These are phyloP conservation scores for Psilocybe sp. DNA, from an alignment of 768 basidiomycete genomes.

Conservation along the genomic window DNA sequence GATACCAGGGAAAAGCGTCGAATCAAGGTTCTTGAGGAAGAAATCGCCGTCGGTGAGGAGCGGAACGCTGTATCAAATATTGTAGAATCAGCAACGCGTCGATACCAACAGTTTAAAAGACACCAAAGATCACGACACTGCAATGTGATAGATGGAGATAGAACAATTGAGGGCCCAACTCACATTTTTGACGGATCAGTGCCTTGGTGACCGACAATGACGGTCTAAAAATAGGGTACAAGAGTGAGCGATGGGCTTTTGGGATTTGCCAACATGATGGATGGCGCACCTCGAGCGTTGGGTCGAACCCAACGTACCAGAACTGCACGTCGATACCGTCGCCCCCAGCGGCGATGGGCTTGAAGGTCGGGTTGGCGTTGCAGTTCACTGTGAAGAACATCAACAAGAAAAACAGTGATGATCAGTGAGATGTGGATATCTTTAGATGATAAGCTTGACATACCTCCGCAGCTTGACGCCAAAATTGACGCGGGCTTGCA, in stretches of 20 bases:
- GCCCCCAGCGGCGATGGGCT: constrained; percentile 48
- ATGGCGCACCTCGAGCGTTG: constrained; percentile 25
- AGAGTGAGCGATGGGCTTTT: background rate
- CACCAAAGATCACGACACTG: background rate
- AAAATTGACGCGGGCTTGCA: too few relatives aligned
- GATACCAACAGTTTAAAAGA: too few relatives aligned
- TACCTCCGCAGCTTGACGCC: too few relatives aligned
- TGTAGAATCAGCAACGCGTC: too few relatives aligned
- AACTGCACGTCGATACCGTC: constrained; percentile 39
- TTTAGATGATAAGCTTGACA: too few relatives aligned
- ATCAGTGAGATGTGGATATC: too few relatives aligned
- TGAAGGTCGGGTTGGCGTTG: constrained; percentile 42
- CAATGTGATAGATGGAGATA: background rate
- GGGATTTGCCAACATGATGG: background rate
- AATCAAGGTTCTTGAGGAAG: constrained; percentile 27
- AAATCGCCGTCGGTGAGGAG: constrained; percentile 37
- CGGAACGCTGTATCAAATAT: constrained; percentile 24
- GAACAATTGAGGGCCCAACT: background rate
- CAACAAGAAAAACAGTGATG: too few relatives aligned
- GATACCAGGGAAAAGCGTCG: constrained; percentile 44
- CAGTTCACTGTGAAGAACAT: constrained; percentile 35
- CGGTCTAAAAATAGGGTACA: constrained; percentile 16
- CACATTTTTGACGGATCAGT: constrained; percentile 33
- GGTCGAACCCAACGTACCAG: constrained; percentile 46
- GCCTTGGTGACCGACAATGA: constrained; percentile 36